Base-by-base conservation (phyloP, 208 protist genomes). In the Leptomonas seymouri region DNA sequence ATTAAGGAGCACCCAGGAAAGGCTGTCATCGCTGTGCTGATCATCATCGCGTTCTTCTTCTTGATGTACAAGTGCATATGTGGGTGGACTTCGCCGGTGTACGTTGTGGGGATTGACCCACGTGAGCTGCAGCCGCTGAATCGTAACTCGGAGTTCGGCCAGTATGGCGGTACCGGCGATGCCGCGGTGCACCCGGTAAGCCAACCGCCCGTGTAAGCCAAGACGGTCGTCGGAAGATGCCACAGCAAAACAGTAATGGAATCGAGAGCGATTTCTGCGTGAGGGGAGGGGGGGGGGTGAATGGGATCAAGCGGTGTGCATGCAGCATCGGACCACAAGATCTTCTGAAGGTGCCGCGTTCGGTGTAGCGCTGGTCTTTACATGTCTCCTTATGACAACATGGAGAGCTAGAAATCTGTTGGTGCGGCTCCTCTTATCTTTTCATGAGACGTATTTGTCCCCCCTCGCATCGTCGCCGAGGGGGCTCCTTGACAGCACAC, bases 31-130 rank as follows among this genome's bases (percentile, higher is more conserved):
- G 25, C 67, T 1, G 20, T 62, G n/a, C 36, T 86, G 39, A 42
- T 31, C 28, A 36, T 50, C 31, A 11, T 60, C 11, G 23, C 49
- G 1, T 2, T 78, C 21, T 56, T 88, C 8, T 74, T 69, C 44
- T 51, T 71, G 39, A 54, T 80, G 23, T 21, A 55, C 41, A 77
- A 57, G 20, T 70, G 60, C 30, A 70, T 67, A 27, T 53, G 64
- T 31, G 48, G 70, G 59, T 88, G 71, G 74, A 71, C 50, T 49
- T 60, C 36, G 42, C 76, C 78, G 39, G 56, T 76, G 41, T 79
- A 79, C 61, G 82, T 84, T 18, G 82, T 77, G 0, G 82, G 82
- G 34, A 70, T 81, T 44, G 67, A 82, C 56, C 82, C 79, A 0
- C 54, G 68, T 8, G 82, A 88, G 66, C 72, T 88, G 20, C 49